Conservation (phyloP, 768 basidiomycete genomes). For the Boletus tylopilopsis region DNA sequence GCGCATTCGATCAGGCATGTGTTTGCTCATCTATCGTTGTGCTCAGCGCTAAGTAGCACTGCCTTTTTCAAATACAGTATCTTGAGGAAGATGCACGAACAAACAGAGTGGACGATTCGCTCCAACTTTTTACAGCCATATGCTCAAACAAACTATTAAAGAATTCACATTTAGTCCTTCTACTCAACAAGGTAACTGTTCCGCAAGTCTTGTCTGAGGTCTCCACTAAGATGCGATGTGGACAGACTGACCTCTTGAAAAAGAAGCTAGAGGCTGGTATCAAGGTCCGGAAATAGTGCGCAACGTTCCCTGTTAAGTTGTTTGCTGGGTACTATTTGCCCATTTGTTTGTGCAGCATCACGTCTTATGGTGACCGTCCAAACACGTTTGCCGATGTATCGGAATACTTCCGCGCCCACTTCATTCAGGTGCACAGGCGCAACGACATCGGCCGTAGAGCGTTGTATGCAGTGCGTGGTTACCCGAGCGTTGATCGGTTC, state of each 20-base stretch:
- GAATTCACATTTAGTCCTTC: conserved; percentile 66
- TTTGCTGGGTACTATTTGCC: background rate
- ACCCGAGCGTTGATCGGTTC: background rate
- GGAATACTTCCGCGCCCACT: conserved; percentile 83
- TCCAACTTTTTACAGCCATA: conserved; percentile 72
- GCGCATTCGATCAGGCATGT: conserved; percentile 79
- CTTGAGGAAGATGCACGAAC: conserved; percentile 78
- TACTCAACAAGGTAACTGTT: conserved; percentile 68
- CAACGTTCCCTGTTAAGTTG: conserved; percentile 16
- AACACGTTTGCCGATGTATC: conserved; percentile 70
- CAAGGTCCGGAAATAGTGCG: conserved; percentile 74
- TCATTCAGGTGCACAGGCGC: conserved; percentile 67
- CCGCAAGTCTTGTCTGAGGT: conserved; percentile 2
- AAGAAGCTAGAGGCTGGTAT: conserved; percentile 67
- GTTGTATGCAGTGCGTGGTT: conserved; percentile 57
- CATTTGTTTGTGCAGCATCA: conserved; percentile 47
- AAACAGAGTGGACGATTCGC: conserved; percentile 78
- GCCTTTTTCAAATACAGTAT: conserved; percentile 44
- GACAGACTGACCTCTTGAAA: conserved; percentile 66
- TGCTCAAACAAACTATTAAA: conserved; percentile 74
- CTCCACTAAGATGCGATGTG: conserved; percentile 7
- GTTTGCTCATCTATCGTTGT: background rate
- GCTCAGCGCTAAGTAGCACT: conserved; percentile 6
- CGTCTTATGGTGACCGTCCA: conserved; percentile 69
- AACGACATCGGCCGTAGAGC: conserved; percentile 57